phyloP scores from a whole-genome alignment of 768 basidiomycete genomes.

The Pilatotrama ljubarskyi region DNA sequence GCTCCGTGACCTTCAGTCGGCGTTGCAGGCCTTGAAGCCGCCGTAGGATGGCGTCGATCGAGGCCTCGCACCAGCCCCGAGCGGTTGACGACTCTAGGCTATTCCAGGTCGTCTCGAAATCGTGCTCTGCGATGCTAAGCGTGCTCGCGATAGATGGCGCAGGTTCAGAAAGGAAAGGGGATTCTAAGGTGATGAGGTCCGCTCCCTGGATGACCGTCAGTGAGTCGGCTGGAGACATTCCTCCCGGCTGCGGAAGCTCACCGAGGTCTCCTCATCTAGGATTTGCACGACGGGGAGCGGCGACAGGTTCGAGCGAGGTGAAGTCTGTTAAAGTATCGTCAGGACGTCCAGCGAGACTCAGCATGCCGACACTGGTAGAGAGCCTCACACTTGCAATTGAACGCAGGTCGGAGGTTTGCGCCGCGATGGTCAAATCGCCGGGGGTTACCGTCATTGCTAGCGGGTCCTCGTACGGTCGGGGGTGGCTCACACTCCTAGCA shows the following conservation, averaged over 20 bases:
- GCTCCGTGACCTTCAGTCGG: conserved; percentile 50
- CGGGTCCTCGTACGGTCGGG: conserved; percentile 18
- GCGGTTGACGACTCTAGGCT: conserved; percentile 39
- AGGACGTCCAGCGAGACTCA: too few relatives aligned
- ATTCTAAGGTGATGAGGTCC: conserved; percentile 76
- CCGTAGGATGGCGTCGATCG: conserved; percentile 54
- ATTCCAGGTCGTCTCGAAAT: conserved; percentile 64
- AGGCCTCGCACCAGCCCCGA: conserved; percentile 70
- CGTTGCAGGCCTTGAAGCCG: conserved; percentile 50
- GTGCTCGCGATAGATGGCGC: conserved; percentile 9
- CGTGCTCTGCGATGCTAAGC: conserved; percentile 27
- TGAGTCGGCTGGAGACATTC: not conserved
- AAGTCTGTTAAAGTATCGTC: conserved; percentile 20
- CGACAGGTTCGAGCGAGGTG: conserved; percentile 6
- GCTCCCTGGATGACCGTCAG: conserved; percentile 28
- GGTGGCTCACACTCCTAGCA: conserved; percentile 34
- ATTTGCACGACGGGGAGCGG: conserved; percentile 20
- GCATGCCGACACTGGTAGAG: too few relatives aligned
- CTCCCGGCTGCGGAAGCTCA: not conserved
- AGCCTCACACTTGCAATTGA: conserved; percentile 26
- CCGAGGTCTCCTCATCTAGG: conserved; percentile 21
- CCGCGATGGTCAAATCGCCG: conserved; percentile 47
- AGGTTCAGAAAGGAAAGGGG: conserved; percentile 60
- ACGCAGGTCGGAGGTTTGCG: conserved; percentile 36
- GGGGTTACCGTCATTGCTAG: conserved; percentile 37